Evolutionary conservation across 2,329 filamentous ascomycete species (phyloP), one percentile per base, ranked within the genome.

Genomic region (Trichoderma atroviride): DNA sequence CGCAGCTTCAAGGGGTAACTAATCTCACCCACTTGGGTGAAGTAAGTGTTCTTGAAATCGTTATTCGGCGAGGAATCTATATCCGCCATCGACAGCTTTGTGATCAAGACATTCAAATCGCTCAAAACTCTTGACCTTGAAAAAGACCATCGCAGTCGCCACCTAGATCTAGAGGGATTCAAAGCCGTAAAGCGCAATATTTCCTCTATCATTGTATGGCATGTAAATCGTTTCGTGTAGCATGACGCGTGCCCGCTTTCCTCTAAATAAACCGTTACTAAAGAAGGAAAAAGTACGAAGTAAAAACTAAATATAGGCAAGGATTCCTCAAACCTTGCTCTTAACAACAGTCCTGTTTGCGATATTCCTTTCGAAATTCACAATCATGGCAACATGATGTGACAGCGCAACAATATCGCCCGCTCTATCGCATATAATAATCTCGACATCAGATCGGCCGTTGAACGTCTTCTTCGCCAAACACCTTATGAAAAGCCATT

Each of bases 381-480:
- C 66, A n/a, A 73, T 70, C 73, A 79, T 70, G 16, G 77, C 77
- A 16, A 77, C 74, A 35, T 78, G 77, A 33, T 77, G 75, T 27
- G 74, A 75, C 61, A 79, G 58, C 1, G 77, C 77, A 19, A 81
- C 74, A 24, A 81, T 27, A 5, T 78, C 74, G 0, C 75, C 78
- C 0, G 70, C 24, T 1, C 33, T 33, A 47, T 94, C 90, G 76
- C 89, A 78, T 2, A 94, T 81, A 33, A 89, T 80, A 27, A 95
- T 83, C 72, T 95, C 91, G 57, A 94, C 75, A 81, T 96, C 93
- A 76, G 92, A 89, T 70, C 91, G 83, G 1, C 92, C 92, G 72
- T 93, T 89, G 72, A 84, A 85, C 53, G 94, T 87, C 78, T 84
- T 81, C 79, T 92, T 94, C 5, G 88, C 84, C 67, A 86, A 83